Percentiles rank a stretch among this genome's conserved stretches.
phyloP scores from a whole-genome alignment of 805 yeast genomes.

The Candida piceae region DNA sequence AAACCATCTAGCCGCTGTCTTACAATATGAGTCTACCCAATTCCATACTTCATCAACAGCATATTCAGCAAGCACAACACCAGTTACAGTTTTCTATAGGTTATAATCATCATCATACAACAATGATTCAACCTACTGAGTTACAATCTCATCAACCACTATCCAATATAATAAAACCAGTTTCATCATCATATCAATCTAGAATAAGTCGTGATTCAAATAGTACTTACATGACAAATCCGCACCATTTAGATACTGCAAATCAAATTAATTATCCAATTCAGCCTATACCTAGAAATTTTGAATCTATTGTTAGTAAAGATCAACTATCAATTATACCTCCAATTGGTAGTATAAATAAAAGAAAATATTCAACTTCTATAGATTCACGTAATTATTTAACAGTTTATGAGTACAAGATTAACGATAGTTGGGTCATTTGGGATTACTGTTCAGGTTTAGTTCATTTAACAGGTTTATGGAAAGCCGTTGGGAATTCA shows the following conservation, averaged over 20 bases:
- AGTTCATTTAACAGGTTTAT: conserved; percentile 82
- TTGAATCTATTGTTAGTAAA: conserved; percentile 11
- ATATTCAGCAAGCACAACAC: neutral
- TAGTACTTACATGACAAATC: no score
- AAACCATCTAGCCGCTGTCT: no score
- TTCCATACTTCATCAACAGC: neutral
- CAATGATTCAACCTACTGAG: no score
- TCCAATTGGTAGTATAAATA: conserved; percentile 12
- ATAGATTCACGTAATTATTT: conserved; percentile 66
- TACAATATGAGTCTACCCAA: neutral
- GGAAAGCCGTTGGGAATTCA: conserved; percentile 68
- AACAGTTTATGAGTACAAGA: conserved; percentile 66
- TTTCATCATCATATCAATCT: neutral
- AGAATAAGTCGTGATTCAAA: neutral
- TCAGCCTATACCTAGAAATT: conserved; percentile 12
- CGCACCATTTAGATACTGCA: conserved; percentile 3
- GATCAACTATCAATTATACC: conserved; percentile 23
- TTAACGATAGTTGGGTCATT: conserved; percentile 69
- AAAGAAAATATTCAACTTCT: conserved; percentile 62
- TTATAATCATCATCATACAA: no score
- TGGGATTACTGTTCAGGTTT: conserved; percentile 86
- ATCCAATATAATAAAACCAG: neutral
- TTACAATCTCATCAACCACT: neutral
- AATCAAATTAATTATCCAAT: conserved; percentile 24
- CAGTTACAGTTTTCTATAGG: no score